A percentile compares a stretch with the other conserved stretches of the same genome.
phyloP scores from a whole-genome alignment of 441 rosid species.

The Adansonia gregorii region DNA sequence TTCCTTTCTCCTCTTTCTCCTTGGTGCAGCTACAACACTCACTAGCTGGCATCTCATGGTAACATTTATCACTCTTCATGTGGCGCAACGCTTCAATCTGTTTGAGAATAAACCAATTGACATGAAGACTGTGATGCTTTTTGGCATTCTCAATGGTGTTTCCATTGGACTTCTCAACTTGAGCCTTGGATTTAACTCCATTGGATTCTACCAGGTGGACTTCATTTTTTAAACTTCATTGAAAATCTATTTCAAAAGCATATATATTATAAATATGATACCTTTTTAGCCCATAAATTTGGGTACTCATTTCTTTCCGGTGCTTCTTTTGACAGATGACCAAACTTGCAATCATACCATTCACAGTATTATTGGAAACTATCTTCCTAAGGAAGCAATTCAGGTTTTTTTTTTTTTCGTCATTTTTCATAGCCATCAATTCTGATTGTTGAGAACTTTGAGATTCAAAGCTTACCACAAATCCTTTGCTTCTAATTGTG shows the following conservation, averaged over 20 bases:
- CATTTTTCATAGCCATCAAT: not conserved
- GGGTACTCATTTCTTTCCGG: constrained; percentile 1
- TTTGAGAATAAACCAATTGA: constrained; percentile 84
- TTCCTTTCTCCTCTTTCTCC: not conserved
- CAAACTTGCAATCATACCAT: constrained; percentile 95
- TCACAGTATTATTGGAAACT: constrained; percentile 90
- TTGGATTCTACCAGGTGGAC: constrained; percentile 88
- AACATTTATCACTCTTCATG: constrained; percentile 88
- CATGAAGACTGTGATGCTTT: constrained; percentile 83
- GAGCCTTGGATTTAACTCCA: constrained; percentile 95
- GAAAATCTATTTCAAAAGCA: not conserved
- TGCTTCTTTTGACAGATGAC: constrained; percentile 72
- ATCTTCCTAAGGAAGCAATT: constrained; percentile 85
- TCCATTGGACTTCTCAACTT: constrained; percentile 93
- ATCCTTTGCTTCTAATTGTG: constrained; percentile 19
- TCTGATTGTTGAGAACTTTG: not conserved
- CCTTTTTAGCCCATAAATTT: too few species aligned
- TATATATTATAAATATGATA: too few species aligned
- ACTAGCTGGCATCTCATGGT: constrained; percentile 99
- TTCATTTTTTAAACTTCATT: not conserved
- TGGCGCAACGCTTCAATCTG: constrained; percentile 73
- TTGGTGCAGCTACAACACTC: constrained; percentile 72
- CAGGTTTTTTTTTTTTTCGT: constrained; percentile 43
- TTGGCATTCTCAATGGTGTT: constrained; percentile 92
- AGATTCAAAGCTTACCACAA: not conserved